phyloP scores from a whole-genome alignment of 768 basidiomycete species.

The Leccinum fibrillosum region DNA sequence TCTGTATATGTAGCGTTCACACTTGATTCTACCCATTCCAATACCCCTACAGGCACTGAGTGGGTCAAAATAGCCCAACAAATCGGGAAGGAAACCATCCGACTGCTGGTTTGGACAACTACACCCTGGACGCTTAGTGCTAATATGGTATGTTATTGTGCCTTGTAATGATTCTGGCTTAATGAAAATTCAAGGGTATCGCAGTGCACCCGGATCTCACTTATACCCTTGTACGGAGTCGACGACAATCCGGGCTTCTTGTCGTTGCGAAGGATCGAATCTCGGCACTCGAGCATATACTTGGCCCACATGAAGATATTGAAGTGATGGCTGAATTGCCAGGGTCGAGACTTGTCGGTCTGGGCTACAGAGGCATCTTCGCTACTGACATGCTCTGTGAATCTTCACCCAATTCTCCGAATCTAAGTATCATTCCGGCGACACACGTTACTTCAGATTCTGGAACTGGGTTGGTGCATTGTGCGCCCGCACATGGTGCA shows the following conservation, averaged over 20 bases:
- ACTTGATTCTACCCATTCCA: constrained; percentile 37
- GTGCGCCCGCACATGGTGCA: constrained; percentile 89
- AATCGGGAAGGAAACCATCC: constrained; percentile 36
- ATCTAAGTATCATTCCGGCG: constrained; percentile 57
- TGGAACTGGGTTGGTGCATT: constrained; percentile 96
- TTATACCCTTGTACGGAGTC: constrained; percentile 53
- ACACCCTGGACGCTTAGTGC: constrained; percentile 97
- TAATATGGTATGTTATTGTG: constrained; percentile 70
- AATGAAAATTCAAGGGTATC: constrained; percentile 61
- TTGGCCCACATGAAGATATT: constrained; percentile 21
- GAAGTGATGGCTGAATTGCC: constrained; percentile 21
- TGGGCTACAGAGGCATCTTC: constrained; percentile 64
- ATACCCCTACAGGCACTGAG: constrained; percentile 12
- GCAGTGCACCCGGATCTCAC: constrained; percentile 73
- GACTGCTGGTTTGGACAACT: constrained; percentile 90
- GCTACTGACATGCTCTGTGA: constrained; percentile 20
- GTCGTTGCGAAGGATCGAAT: constrained; percentile 55
- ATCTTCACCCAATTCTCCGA: background rate
- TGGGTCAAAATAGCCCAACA: constrained; percentile 25
- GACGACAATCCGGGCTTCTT: constrained; percentile 29
- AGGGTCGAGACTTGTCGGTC: constrained; percentile 52
- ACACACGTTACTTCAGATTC: constrained; percentile 79
- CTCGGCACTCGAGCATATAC: constrained; percentile 29
- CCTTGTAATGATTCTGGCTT: background rate
- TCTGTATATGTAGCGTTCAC: constrained; percentile 84